Conservation (phyloP, 169 alveolate species). For the Plasmodium knowlesi region DNA sequence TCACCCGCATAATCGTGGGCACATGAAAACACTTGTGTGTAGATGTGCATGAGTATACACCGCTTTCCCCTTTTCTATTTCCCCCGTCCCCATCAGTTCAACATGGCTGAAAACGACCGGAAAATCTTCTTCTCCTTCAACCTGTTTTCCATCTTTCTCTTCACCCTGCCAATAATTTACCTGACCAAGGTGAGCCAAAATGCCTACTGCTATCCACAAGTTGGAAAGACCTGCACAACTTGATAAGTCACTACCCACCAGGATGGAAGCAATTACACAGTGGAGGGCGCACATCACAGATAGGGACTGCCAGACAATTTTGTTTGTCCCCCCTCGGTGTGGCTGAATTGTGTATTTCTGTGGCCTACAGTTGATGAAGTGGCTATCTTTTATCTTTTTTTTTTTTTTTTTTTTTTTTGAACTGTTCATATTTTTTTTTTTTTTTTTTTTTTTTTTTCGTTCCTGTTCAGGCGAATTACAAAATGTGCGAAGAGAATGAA, state of each 20-base stretch:
- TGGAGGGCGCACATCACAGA: neutral
- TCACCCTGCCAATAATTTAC: slow-evolving; percentile 33
- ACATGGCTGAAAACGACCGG: slow-evolving; percentile 74
- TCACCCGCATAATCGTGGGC: neutral
- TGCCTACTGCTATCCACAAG: neutral
- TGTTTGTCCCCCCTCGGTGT: neutral
- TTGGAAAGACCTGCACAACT: neutral
- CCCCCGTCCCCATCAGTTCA: slow-evolving; percentile 14
- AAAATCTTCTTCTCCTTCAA: slow-evolving; percentile 54
- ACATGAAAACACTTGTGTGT: neutral
- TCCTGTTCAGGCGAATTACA: slow-evolving; percentile 65
- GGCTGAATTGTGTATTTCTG: neutral
- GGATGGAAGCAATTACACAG: neutral
- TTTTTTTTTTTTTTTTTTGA: neutral
- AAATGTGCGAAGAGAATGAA: slow-evolving; percentile 67
- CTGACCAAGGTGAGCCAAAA: slow-evolving; percentile 21
- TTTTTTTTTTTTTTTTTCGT: slow-evolving; percentile 19
- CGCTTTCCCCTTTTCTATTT: neutral
- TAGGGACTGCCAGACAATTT: neutral
- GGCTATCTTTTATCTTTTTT: neutral
- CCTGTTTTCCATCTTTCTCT: slow-evolving; percentile 40
- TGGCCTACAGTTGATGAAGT: neutral
- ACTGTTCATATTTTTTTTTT: neutral
- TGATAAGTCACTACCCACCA: neutral
- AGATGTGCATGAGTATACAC: neutral